Conservation (phyloP, 2,329 filamentous ascomycete genomes). For the Ophiostoma australiae region DNA sequence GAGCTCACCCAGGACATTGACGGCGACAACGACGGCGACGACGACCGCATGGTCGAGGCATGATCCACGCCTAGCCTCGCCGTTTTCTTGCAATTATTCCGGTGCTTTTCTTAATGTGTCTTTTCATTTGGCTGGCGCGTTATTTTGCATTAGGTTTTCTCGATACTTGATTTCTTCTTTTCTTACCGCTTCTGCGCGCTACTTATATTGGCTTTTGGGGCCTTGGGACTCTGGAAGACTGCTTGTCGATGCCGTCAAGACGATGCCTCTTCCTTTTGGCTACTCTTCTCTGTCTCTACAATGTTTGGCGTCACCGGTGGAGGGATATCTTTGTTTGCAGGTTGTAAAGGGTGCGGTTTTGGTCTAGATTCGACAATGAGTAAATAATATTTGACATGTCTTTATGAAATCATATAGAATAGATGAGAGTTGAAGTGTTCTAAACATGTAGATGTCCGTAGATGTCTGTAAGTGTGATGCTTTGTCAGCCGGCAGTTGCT, state of each 20-base stretch:
- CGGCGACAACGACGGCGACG: slow-evolving; percentile 34
- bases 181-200: background rate
- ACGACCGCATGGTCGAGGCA: background rate
- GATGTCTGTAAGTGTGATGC: background rate
- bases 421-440: background rate
- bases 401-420: background rate
- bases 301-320: background rate
- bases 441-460: background rate
- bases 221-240: background rate
- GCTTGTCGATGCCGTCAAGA: background rate
- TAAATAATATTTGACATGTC: background rate
- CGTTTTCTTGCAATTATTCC: background rate
- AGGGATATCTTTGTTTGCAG: background rate
- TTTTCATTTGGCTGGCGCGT: background rate
- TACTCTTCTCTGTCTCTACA: background rate
- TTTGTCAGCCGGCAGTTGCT: slow-evolving; percentile 1
- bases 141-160: background rate
- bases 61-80: background rate
- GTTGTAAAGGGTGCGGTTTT: background rate
- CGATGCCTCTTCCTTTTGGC: background rate
- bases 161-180: background rate
- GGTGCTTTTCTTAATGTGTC: background rate
- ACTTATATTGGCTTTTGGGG: background rate
- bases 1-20: slow-evolving; percentile 53
- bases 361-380: background rate